Base-by-base conservation (phyloP, 768 basidiomycete genomes). In the Mycena metata region DNA sequence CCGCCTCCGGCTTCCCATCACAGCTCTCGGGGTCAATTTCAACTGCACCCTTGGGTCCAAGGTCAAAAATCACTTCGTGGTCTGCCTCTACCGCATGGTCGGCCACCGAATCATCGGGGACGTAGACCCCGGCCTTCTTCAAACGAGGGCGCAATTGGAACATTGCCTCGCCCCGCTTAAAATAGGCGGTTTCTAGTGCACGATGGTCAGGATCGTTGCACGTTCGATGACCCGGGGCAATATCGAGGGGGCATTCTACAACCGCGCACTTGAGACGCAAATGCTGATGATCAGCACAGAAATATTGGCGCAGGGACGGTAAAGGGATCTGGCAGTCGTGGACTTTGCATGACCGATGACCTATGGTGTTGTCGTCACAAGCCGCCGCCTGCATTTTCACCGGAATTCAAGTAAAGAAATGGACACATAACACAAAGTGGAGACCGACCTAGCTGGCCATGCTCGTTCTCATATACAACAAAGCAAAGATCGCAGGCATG, bases 401-500 rank as follows among this genome's bases (percentile, higher is more conserved):
- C 56, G 21, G 21, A 36, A 36, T 50, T 17, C 26, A 19, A 43
- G 21, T 50, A 4, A 61, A 11, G 24, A 19, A 43, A 6, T 7
- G 3, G 30, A 35, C 21, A n/a, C 12, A 45, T 10, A 24, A 3
- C 19, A 24, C 8, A 16, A 41, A 23, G 17, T 33, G 2, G 12
- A 39, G 13, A 39, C 46, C 36, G 19, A 62, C 60, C 52, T 4
- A 62, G 49, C 24, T 52, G n/a, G 13, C 60, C 60, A 0, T 52
- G 13, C 8, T 30, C 42, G 21, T 54, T 30, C 49, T 62, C 42
- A 2, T 52, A 12, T 10, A 62, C 17, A 7, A 33, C 19, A 30
- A 62, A 69, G 26, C 72, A 75, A 7, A 67, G 43, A 15, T 69
- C 59, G 35, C 74, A 75, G 0, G 69, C n/a, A 64, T 75, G 74